A percentile compares a stretch with the other conserved stretches of the same genome.
These are phyloP conservation scores for Diaporthe ampelina DNA, from an alignment of 2,329 filamentous ascomycete species.

Conservation along the genomic window DNA sequence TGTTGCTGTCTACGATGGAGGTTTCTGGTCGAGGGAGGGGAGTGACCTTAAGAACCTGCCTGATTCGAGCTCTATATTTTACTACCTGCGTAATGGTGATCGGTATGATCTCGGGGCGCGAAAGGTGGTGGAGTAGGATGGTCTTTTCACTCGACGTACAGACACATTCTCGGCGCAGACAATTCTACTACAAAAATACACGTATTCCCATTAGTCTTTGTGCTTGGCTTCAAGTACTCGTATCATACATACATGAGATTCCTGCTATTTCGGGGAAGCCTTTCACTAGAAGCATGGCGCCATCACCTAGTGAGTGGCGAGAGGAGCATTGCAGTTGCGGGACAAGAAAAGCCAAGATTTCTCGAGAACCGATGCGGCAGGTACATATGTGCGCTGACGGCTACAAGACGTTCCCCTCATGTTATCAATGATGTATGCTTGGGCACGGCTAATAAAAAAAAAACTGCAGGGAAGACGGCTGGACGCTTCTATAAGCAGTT, in stretches of 20 bases:
- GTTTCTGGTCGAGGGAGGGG: slow-evolving; percentile 51
- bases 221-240: neutral
- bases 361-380: slow-evolving; percentile 12
- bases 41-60: slow-evolving; percentile 48
- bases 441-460: neutral
- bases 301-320: slow-evolving; percentile 18
- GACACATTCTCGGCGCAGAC: neutral
- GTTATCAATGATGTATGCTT: neutral
- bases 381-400: slow-evolving; percentile 26
- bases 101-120: slow-evolving; percentile 48
- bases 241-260: too few species aligned
- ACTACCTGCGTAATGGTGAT: slow-evolving; percentile 49
- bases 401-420: slow-evolving; percentile 26
- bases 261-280: neutral
- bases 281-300: slow-evolving; percentile 2
- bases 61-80: slow-evolving; percentile 46
- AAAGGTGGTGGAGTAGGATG: slow-evolving; percentile 45
- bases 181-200: neutral
- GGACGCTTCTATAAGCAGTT: neutral
- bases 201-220: neutral
- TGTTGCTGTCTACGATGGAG: slow-evolving; percentile 49
- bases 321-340: slow-evolving; percentile 19
- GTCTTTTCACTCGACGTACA: neutral
- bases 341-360: slow-evolving; percentile 33
- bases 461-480: neutral